These are phyloP conservation scores for Clarkia xantiana DNA, from an alignment of 345 rosid genomes.

Conservation along the genomic window DNA sequence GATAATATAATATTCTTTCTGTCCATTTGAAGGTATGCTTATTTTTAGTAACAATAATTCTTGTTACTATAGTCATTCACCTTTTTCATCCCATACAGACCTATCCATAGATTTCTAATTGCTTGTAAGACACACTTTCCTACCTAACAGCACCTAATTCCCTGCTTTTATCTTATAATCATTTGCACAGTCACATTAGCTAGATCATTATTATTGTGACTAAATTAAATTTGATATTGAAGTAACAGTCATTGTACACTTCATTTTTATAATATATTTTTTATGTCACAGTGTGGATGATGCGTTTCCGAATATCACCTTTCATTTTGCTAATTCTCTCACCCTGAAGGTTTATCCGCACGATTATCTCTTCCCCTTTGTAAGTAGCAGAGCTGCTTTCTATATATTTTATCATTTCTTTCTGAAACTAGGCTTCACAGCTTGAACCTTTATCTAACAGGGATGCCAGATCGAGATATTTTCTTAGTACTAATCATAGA, in stretches of 20 bases:
- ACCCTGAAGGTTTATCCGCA: conserved; percentile 76
- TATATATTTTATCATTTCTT: not conserved
- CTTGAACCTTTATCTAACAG: too few relatives aligned
- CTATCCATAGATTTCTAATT: too few relatives aligned
- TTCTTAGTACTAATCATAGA: too few relatives aligned
- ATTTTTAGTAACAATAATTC: too few relatives aligned
- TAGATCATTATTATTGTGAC: not conserved
- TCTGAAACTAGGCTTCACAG: not conserved
- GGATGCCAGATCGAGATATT: too few relatives aligned
- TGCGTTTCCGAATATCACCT: conserved; percentile 80
- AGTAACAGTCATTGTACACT: not conserved
- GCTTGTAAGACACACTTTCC: too few relatives aligned
- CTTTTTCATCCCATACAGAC: too few relatives aligned
- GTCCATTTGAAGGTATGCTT: too few relatives aligned
- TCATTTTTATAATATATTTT: conserved; percentile 6
- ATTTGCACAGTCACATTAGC: not conserved
- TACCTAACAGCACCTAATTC: too few relatives aligned
- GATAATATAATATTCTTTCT: too few relatives aligned
- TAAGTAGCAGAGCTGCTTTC: conserved; percentile 30
- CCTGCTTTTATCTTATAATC: too few relatives aligned
- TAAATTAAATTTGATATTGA: not conserved
- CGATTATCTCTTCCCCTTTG: conserved; percentile 69
- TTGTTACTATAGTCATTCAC: too few relatives aligned
- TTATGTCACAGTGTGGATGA: conserved; percentile 62
- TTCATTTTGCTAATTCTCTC: conserved; percentile 70